Evolutionary conservation across 2,329 filamentous ascomycete genomes (phyloP).

Genomic region (Xylariaceae sp.): DNA sequence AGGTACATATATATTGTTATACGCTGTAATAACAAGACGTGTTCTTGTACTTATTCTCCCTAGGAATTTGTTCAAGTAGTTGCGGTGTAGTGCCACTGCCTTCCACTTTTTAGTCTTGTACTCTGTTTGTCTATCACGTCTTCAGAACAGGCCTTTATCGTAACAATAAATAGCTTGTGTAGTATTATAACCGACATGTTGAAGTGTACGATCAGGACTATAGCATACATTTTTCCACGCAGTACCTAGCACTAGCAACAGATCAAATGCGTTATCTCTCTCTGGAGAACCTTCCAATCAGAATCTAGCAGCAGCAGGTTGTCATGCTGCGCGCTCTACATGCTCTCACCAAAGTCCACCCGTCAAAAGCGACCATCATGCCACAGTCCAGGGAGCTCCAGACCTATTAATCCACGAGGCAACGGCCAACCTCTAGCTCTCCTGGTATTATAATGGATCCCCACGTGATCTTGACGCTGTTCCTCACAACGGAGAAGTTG

Average conservation of each 20-base stretch:
- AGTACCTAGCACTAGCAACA: slow-evolving; percentile 17
- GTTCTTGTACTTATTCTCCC: too few species aligned
- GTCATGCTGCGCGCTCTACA: slow-evolving; percentile 14
- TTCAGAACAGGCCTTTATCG: too few species aligned
- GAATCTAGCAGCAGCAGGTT: slow-evolving; percentile 13
- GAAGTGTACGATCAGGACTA: slow-evolving; percentile 6
- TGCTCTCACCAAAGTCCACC: slow-evolving; percentile 18
- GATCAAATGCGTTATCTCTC: slow-evolving; percentile 13
- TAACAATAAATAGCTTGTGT: too few species aligned
- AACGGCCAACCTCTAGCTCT: slow-evolving; percentile 3
- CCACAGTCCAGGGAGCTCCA: slow-evolving; percentile 1
- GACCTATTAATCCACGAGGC: slow-evolving; percentile 6
- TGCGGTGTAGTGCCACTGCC: too few species aligned
- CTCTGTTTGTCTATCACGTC: too few species aligned
- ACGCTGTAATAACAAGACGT: too few species aligned
- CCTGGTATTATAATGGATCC: too few species aligned
- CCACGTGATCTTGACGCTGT: neutral
- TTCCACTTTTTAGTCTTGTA: too few species aligned
- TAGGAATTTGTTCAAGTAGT: too few species aligned
- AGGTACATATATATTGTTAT: too few species aligned
- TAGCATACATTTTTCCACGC: slow-evolving; percentile 13
- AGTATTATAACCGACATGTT: slow-evolving; percentile 6
- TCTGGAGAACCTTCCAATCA: slow-evolving; percentile 6
- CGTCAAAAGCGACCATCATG: too few species aligned
- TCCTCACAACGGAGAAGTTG: neutral